Evolutionary conservation across 208 protist species (phyloP), one percentile per base, ranked within the genome.

Genomic region (Crithidia mellificae): DNA sequence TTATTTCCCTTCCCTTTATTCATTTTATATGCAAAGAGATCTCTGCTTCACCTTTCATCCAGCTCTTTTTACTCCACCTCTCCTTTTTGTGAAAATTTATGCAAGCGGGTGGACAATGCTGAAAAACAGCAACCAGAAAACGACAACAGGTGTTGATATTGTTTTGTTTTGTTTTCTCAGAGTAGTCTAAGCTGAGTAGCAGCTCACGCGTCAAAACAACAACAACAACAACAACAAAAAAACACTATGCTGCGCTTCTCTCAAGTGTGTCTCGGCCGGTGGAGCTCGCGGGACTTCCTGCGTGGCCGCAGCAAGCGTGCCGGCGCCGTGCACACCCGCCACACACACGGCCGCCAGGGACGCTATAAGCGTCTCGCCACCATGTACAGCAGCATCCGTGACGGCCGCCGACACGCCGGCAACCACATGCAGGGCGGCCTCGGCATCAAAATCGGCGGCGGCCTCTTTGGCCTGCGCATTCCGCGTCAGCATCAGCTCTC

Each of bases 391-490:
- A 87, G 83, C 47, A 44, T 93, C 15, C 88, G 91, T 12, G 88
- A 94, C 70, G 91, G 91, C 24, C 83, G 87, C 9, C 85, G 88
- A 1, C 86, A 93, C 59, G 80, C 77, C 5, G 52, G 49, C 14
- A 96, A 96, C 68, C 88, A 86, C 68, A 76, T 93, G 75, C 72
- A 84, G 25, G 88, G 91, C 43, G 88, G 84, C 15, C 83, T 96
- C 9, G 91, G 91, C 25, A 58, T 96, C 38, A 94, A 94, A 72
- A 72, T 94, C 0, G 91, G 91, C 39, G 88, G 91, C 38, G 91
- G 91, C 0, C 82, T 96, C 36, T 96, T 96, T 62, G 91, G 91
- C 20, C 75, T 92, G 30, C 91, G 91, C 59, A 89, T 93, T 41
- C 85, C 91, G 1, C 78, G 87, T 0, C 88, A 96, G 64, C 83